phyloP scores from a whole-genome alignment of 73 alveolate species.

The Paramecium caudatum region DNA sequence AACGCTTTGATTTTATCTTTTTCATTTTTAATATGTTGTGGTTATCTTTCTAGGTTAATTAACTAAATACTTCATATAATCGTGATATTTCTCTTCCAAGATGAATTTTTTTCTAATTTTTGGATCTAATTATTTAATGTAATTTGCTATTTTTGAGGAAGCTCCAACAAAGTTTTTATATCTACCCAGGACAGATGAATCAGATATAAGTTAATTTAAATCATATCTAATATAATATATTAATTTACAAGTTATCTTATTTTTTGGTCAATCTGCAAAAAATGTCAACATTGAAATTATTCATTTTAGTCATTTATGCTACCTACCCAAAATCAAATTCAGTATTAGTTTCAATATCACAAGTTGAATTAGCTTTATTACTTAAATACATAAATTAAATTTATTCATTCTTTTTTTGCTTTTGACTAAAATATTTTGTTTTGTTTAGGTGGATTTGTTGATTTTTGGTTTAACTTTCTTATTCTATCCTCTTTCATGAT shows the following conservation, averaged over 20 bases:
- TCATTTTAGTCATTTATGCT: slow-evolving; percentile 23
- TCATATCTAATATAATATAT: background rate
- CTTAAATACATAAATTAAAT: slow-evolving; percentile 41
- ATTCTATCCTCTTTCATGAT: slow-evolving; percentile 5
- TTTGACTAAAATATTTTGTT: background rate
- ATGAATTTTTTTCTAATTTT: slow-evolving; percentile 21
- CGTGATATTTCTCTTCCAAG: slow-evolving; percentile 5
- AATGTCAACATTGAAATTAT: background rate
- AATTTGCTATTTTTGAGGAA: slow-evolving; percentile 18
- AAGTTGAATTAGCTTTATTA: background rate
- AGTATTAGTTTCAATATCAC: slow-evolving; percentile 33
- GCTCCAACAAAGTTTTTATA: slow-evolving; percentile 39
- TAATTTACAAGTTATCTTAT: background rate
- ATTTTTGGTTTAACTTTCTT: background rate
- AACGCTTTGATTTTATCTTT: background rate
- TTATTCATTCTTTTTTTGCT: slow-evolving; percentile 35
- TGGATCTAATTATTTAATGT: slow-evolving; percentile 7
- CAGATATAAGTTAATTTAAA: slow-evolving; percentile 21
- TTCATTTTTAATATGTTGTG: background rate
- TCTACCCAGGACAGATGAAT: slow-evolving; percentile 17
- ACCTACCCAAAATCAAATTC: background rate
- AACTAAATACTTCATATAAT: background rate
- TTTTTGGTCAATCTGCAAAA: background rate
- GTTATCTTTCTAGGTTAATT: background rate
- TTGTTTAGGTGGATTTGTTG: background rate